Percentiles rank a stretch among this genome's conserved stretches.
Conservation (phyloP, 345 rosid genomes). For the Melastoma malabathricum region DNA sequence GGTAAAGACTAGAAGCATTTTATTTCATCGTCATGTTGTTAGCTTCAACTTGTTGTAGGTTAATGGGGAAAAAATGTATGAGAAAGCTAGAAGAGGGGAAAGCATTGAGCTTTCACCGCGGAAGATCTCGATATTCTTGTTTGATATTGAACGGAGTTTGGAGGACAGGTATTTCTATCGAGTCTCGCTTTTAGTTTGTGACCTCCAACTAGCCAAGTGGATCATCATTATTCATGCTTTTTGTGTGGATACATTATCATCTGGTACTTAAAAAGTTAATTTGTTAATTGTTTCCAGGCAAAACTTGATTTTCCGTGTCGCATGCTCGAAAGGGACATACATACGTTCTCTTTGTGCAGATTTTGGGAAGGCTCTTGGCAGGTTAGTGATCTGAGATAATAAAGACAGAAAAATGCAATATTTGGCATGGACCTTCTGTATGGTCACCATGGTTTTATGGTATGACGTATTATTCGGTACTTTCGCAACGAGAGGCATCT, state of each 20-base stretch:
- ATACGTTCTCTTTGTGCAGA: conserved; percentile 93
- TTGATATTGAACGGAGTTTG: conserved; percentile 80
- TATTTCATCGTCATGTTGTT: neutral
- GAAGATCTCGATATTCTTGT: conserved; percentile 68
- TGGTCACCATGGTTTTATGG: too few relatives aligned
- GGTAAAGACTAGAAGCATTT: too few relatives aligned
- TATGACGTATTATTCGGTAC: too few relatives aligned
- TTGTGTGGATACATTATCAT: too few relatives aligned
- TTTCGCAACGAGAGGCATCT: too few relatives aligned
- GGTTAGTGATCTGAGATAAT: too few relatives aligned
- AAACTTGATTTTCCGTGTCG: conserved; percentile 70
- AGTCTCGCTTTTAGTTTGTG: neutral
- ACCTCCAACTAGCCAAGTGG: too few relatives aligned
- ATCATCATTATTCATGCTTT: too few relatives aligned
- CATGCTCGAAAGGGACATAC: conserved; percentile 88
- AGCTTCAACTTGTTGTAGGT: conserved; percentile 24
- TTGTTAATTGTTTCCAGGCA: conserved; percentile 38
- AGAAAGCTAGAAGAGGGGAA: conserved; percentile 95
- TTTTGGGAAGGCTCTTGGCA: conserved; percentile 81
- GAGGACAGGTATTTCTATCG: conserved; percentile 56
- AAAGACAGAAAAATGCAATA: too few relatives aligned
- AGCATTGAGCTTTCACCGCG: conserved; percentile 77
- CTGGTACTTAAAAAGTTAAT: too few relatives aligned
- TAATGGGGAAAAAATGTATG: conserved; percentile 95
- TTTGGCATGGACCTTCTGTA: too few relatives aligned